Evolutionary conservation across 805 yeast species (phyloP), one percentile per base, ranked within the genome.

Genomic region (Zygosaccharomyces bailii): DNA sequence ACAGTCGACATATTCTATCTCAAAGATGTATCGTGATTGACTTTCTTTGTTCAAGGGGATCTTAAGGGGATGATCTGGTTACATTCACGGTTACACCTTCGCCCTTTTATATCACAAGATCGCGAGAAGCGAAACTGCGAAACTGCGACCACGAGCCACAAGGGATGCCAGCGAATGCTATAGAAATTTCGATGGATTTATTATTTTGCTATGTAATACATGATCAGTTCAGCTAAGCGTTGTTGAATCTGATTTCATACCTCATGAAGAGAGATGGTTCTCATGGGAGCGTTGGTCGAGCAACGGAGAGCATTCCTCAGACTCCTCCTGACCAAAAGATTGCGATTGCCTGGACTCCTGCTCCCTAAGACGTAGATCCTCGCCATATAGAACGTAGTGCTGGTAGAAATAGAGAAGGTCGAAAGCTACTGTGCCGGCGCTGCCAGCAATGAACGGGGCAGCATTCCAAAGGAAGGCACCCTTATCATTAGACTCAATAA

Each of bases 391-490:
- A 7, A 63, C 56, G 47, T 60, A 64, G 48, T 63, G 66, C 57
- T 84, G 93, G 59, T 80, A 81, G 55, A 84, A 82, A 59, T 82
- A 84, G 3, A 78, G 66, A 30, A 80, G 48, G 61, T 90, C 97
- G 63, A 90, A 88, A 2, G 80, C 52, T 14, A 89, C 75, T 0
- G 97, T 89, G 5, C 97, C 96, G 0, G 87, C 76, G 52, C 93
- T 82, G 1, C 97, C 96, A 19, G 88, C 57, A 24, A 91, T 72
- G 58, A 82, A 90, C 0, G 97, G 96, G 42, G 87, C 60, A 56
- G 89, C 96, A 37, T 78, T 80, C 51, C 68, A 52, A 20, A 88
- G 64, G 57, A 85, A 90, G 5, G 52, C 66, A 43, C 52, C 53
- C 52, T 67, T 69, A 32, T 70, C 66, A 1, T 63, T 66, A 11